Percentiles rank a stretch among this genome's conserved stretches.
Conservation (phyloP, 2,329 filamentous ascomycete genomes). For the Calcarisporium arbuscula region DNA sequence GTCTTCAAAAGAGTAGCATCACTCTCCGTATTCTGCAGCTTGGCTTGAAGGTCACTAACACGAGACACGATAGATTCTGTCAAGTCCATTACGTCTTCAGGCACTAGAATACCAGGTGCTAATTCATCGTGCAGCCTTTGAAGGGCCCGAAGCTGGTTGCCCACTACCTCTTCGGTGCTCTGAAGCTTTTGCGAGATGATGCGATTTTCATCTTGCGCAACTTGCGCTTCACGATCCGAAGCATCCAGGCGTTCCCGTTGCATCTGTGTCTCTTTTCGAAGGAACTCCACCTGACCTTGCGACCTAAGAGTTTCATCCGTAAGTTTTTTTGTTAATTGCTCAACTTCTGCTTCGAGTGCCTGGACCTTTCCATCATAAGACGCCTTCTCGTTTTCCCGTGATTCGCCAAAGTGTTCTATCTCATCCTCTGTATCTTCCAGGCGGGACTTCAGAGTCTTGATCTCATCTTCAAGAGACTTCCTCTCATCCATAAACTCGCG, state of each 20-base stretch:
- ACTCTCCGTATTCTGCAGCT: conserved; percentile 52
- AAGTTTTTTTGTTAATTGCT: conserved; percentile 52
- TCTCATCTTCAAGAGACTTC: conserved; percentile 74
- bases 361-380: conserved; percentile 63
- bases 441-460: conserved; percentile 66
- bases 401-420: conserved; percentile 76
- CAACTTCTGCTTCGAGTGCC: conserved; percentile 64
- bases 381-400: conserved; percentile 73
- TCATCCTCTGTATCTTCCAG: conserved; percentile 90
- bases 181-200: conserved; percentile 44
- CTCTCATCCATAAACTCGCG: conserved; percentile 82
- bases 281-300: conserved; percentile 56
- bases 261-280: conserved; percentile 53
- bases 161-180: conserved; percentile 43
- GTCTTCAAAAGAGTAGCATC: conserved; percentile 54
- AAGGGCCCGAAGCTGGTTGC: conserved; percentile 47
- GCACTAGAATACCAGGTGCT: conserved; percentile 43
- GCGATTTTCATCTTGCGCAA: conserved; percentile 47
- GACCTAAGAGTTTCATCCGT: conserved; percentile 51
- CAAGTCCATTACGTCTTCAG: conserved; percentile 51
- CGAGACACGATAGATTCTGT: conserved; percentile 53
- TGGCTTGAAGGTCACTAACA: conserved; percentile 53
- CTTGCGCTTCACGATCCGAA: conserved; percentile 52
- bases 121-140: conserved; percentile 54
- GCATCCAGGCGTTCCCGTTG: conserved; percentile 54